Evolutionary conservation across 176 grass and related monocot genomes (phyloP).

Genomic region (Phoenix dactylifera): DNA sequence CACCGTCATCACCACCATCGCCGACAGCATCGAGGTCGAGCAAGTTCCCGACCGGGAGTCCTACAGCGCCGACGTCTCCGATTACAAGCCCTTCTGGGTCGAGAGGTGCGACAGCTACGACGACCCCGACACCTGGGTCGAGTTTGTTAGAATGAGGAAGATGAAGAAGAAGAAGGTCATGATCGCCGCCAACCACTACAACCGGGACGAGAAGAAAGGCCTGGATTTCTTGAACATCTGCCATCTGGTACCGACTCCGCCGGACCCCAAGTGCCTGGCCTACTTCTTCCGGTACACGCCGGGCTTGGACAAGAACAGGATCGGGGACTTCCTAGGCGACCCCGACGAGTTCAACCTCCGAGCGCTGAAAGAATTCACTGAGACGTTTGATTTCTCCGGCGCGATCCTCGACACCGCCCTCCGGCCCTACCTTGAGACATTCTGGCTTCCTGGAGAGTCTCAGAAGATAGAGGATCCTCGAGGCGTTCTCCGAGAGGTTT

Average conservation of each 20-base stretch:
- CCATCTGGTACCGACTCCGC: constrained; percentile 60
- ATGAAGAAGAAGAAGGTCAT: constrained; percentile 68
- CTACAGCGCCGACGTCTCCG: constrained; percentile 48
- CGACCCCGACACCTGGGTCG: constrained; percentile 51
- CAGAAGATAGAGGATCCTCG: constrained; percentile 94
- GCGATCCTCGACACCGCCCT: constrained; percentile 65
- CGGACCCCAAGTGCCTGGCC: constrained; percentile 59
- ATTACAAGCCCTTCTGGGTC: constrained; percentile 53
- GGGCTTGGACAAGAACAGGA: constrained; percentile 64
- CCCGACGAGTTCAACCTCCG: constrained; percentile 58
- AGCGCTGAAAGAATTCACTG: constrained; percentile 76
- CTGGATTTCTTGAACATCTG: constrained; percentile 60
- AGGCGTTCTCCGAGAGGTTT: constrained; percentile 73
- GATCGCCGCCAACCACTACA: constrained; percentile 90
- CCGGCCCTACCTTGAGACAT: constrained; percentile 75
- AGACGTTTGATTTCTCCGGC: constrained; percentile 70
- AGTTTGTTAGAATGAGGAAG: constrained; percentile 76
- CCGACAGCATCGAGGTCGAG: constrained; percentile 69
- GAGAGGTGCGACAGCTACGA: constrained; percentile 35
- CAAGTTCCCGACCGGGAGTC: constrained; percentile 22
- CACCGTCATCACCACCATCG: constrained; percentile 76
- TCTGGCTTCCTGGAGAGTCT: constrained; percentile 78
- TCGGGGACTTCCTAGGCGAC: constrained; percentile 84
- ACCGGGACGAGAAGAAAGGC: constrained; percentile 87
- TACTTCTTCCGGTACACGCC: constrained; percentile 82